phyloP scores from a whole-genome alignment of 2,329 filamentous ascomycete species.

The Pyrenophora tritici-repentis region DNA sequence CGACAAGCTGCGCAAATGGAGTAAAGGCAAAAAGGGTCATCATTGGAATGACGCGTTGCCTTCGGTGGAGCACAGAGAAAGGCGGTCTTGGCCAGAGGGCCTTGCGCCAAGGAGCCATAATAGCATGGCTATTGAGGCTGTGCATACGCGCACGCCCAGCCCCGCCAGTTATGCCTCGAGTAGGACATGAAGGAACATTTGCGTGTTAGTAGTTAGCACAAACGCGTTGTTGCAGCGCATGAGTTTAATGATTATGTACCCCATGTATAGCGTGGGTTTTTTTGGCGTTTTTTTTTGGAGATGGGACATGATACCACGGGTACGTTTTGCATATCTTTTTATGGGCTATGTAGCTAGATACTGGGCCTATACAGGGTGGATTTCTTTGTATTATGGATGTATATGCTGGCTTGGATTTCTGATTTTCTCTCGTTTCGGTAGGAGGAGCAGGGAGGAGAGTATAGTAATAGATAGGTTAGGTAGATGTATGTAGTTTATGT shows the following conservation, averaged over 20 bases:
- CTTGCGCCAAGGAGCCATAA: conserved; percentile 18
- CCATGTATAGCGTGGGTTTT: background rate
- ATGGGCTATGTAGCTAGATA: background rate
- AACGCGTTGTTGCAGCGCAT: background rate
- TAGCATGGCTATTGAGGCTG: conserved; percentile 22
- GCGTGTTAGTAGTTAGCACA: background rate
- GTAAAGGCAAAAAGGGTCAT: conserved; percentile 28
- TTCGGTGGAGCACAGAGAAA: conserved; percentile 38
- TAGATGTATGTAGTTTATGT: no score
- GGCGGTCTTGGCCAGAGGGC: conserved; percentile 38
- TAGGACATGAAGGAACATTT: background rate
- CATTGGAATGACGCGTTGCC: conserved; percentile 31
- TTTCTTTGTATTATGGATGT: no score
- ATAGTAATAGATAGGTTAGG: no score
- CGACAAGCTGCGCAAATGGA: conserved; percentile 28
- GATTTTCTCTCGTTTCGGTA: no score
- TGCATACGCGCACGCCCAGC: conserved; percentile 13
- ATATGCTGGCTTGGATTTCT: no score
- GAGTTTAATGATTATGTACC: background rate
- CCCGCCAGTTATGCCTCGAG: conserved; percentile 7
- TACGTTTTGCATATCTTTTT: background rate
- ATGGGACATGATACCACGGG: background rate
- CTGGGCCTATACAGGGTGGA: no score
- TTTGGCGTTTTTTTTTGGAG: background rate
- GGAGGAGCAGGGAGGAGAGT: no score